Percentiles rank a stretch among this genome's conserved stretches.
phyloP scores from a whole-genome alignment of 352 stramenopile species.

The Pythium chondricola region DNA sequence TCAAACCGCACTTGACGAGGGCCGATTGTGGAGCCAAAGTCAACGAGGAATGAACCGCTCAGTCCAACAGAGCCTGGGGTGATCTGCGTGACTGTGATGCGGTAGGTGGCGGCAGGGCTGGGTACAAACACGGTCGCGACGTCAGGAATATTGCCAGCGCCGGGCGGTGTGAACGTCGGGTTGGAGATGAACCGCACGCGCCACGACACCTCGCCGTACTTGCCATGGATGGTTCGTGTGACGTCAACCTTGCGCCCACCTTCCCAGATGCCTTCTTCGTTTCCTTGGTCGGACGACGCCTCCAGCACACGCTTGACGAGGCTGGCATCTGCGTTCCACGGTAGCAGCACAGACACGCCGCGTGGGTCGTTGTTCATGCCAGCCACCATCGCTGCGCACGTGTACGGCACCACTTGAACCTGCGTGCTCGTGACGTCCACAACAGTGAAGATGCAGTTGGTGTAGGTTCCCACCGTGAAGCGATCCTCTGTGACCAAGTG shows the following conservation, averaged over 20 bases:
- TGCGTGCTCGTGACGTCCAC: constrained; percentile 18
- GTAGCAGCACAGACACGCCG: constrained; percentile 28
- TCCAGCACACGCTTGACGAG: constrained; percentile 47
- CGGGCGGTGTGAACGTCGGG: constrained; percentile 78
- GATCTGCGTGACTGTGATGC: constrained; percentile 81
- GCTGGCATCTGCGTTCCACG: constrained; percentile 65
- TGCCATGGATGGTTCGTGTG: constrained; percentile 85
- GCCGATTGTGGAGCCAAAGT: constrained; percentile 83
- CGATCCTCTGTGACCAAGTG: constrained; percentile 36
- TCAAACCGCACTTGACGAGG: constrained; percentile 81
- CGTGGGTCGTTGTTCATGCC: constrained; percentile 15
- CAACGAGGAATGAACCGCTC: constrained; percentile 85
- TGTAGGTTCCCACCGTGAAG: constrained; percentile 47
- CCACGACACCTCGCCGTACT: constrained; percentile 95
- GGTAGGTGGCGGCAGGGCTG: constrained; percentile 7
- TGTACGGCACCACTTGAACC: constrained; percentile 29
- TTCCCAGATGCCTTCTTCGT: constrained; percentile 34
- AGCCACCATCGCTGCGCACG: constrained; percentile 22
- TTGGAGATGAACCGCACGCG: constrained; percentile 93
- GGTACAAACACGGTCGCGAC: constrained; percentile 44
- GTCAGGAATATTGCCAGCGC: constrained; percentile 82
- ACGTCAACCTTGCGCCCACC: constrained; percentile 80
- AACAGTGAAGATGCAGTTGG: constrained; percentile 51
- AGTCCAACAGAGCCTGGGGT: constrained; percentile 83
- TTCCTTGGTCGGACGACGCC: constrained; percentile 34